Evolutionary conservation across 257 asterid species (phyloP), one percentile per base, ranked within the genome.

Genomic region (Gentiana dahurica): DNA sequence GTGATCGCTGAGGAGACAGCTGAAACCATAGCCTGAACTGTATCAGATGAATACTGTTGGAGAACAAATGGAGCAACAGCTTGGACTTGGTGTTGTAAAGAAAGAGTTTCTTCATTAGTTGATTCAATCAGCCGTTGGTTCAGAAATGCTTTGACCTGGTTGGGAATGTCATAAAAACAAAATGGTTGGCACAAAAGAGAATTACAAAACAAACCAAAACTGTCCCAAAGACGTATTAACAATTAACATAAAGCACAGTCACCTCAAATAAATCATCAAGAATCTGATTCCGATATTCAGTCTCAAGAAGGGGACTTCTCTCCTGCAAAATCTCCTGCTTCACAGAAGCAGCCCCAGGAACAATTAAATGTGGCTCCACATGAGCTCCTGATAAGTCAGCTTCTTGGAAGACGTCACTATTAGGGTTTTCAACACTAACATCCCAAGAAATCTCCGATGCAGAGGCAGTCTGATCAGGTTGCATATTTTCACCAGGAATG

Each of bases 241-340:
- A 32, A 24, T 8, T 54, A 9, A 43, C 34, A 7, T 50, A 24
- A 57, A 51, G 32, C 39, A 11, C 36, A 12, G 35, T 8, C 59
- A 91, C 97, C 98, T 91, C 98, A 66, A 79, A 87, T 70, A 87
- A 74, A 85, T 91, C 93, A 76, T 91, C 95, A 43, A 91, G 98
- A 75, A 85, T 85, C 81, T 78, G 83, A 77, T 91, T 91, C 82
- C 97, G 73, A 66, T 83, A 91, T 58, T 85, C 97, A 11, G 90
- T 91, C 71, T 91, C 98, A 86, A 87, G 68, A 72, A 91, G 92
- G 73, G 71, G 87, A 74, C 97, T 87, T 78, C 88, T 83, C 13
- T 71, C 87, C 41, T 68, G 70, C 66, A 62, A 61, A 68, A 69
- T 55, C 41, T 63, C 85, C 13, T 67, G 55, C 53, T 65, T 72